Percentiles rank a stretch among this genome's conserved stretches.
Conservation (phyloP, 2,329 filamentous ascomycete genomes). For the Fusarium xylarioides region DNA sequence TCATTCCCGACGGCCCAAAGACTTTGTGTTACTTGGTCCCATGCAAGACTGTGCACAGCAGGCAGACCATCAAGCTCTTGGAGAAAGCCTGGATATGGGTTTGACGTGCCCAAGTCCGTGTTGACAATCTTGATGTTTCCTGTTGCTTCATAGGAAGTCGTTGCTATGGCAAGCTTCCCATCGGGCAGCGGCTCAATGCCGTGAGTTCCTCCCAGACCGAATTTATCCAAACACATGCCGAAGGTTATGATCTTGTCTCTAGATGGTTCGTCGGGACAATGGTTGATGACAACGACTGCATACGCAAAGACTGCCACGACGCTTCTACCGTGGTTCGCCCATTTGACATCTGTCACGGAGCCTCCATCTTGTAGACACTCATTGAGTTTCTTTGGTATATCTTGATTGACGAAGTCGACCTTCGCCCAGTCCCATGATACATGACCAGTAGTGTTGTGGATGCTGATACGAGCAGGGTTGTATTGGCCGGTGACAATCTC, state of each 20-base stretch:
- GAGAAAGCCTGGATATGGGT: background rate
- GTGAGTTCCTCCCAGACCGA: background rate
- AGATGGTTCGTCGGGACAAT: background rate
- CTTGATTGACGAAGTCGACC: background rate
- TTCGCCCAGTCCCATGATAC: background rate
- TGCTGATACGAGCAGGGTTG: background rate
- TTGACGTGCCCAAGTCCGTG: background rate
- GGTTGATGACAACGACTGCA: background rate
- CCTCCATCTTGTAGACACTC: background rate
- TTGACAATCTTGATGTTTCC: background rate
- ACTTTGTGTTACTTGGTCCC: background rate
- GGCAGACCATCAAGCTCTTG: background rate
- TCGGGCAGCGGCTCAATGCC: background rate
- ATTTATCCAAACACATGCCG: background rate
- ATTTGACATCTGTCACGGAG: background rate
- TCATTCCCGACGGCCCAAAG: background rate
- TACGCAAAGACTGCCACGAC: background rate
- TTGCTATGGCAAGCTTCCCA: background rate
- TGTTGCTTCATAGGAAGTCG: background rate
- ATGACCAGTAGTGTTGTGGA: background rate
- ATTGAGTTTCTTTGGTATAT: background rate
- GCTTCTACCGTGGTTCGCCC: background rate
- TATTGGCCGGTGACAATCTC: background rate
- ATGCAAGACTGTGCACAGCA: background rate
- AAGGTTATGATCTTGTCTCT: background rate